phyloP scores from a whole-genome alignment of 169 alveolate genomes.

The Plasmodium fragile region DNA sequence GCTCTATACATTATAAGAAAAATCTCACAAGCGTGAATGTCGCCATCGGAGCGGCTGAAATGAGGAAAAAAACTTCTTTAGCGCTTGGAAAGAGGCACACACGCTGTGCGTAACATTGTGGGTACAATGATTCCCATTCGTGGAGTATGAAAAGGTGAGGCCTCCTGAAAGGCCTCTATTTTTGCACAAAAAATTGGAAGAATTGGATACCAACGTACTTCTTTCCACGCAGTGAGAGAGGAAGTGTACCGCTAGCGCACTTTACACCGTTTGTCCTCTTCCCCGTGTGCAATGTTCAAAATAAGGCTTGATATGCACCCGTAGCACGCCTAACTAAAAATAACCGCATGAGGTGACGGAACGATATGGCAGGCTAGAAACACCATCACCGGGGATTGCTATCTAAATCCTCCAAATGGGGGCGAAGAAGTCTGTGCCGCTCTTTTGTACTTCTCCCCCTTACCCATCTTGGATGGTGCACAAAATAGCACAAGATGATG shows the following conservation, averaged over 20 bases:
- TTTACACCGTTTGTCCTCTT: background rate
- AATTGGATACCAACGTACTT: background rate
- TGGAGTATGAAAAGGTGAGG: background rate
- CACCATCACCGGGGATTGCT: background rate
- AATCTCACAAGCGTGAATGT: background rate
- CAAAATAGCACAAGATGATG: background rate
- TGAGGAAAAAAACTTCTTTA: background rate
- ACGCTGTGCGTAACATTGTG: background rate
- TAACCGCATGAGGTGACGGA: background rate
- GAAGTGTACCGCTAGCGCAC: background rate
- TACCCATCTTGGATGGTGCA: background rate
- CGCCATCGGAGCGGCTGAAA: background rate
- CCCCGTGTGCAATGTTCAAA: slow-evolving; percentile 1
- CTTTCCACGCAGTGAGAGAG: background rate
- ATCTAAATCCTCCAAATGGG: background rate
- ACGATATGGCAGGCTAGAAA: background rate
- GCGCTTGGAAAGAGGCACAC: background rate
- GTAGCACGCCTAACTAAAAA: background rate
- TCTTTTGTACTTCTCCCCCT: background rate
- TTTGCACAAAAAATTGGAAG: background rate
- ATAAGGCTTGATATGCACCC: background rate
- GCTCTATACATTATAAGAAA: background rate
- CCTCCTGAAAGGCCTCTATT: background rate
- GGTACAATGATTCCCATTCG: background rate
- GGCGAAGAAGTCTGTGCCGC: background rate